Percentiles rank a stretch among this genome's conserved stretches.
phyloP scores from a whole-genome alignment of 345 rosid species.

The Cardamine resedifolia region DNA sequence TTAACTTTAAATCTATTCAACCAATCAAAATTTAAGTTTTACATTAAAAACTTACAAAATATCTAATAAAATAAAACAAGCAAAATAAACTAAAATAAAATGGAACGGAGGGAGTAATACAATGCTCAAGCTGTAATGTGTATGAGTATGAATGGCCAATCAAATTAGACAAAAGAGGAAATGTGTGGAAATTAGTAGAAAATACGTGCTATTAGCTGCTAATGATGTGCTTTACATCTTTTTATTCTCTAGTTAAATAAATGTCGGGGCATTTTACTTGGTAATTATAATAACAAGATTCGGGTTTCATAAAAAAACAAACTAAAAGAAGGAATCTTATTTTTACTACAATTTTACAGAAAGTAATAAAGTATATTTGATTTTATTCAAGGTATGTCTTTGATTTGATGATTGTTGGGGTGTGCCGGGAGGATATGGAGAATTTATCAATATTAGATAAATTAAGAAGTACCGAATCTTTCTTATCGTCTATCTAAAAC shows the following conservation, averaged over 20 bases:
- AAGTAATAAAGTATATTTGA: background rate
- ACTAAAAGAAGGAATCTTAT: background rate
- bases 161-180: conserved; percentile 27
- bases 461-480: background rate
- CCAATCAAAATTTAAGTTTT: too few relatives aligned
- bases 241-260: background rate
- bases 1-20: too few relatives aligned
- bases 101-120: too few relatives aligned
- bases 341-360: background rate
- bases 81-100: too few relatives aligned
- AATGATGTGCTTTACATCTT: conserved; percentile 17
- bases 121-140: conserved; percentile 16
- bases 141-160: conserved; percentile 20
- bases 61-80: too few relatives aligned
- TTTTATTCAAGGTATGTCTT: background rate
- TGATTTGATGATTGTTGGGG: background rate
- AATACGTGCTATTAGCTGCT: conserved; percentile 24
- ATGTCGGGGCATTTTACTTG: conserved; percentile 9
- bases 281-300: conserved; percentile 13
- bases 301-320: background rate
- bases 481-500: too few relatives aligned
- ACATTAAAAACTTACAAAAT: too few relatives aligned
- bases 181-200: background rate
- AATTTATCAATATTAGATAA: background rate
- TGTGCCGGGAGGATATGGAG: background rate